Conservation (phyloP, 495 filamentous ascomycete species). For the Hypoxylon cercidicola region DNA sequence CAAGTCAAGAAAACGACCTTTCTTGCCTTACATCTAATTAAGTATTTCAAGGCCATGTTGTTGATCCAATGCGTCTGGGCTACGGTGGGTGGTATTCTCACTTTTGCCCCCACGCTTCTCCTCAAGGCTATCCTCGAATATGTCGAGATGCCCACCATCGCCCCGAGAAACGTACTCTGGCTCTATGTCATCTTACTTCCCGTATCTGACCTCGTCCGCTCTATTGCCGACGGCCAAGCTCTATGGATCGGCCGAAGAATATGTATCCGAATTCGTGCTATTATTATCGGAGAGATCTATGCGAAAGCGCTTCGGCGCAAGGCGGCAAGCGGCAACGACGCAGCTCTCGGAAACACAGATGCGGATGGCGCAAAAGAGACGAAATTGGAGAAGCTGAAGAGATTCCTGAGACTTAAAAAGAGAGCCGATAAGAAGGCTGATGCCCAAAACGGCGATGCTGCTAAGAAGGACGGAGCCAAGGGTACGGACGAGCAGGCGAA, state of each 20-base stretch:
- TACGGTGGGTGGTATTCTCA: constrained; percentile 77
- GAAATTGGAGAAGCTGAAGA: constrained; percentile 58
- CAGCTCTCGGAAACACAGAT: constrained; percentile 65
- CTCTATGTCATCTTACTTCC: constrained; percentile 93
- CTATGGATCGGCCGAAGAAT: constrained; percentile 94
- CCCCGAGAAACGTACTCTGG: constrained; percentile 92
- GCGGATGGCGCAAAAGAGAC: constrained; percentile 54
- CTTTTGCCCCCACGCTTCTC: constrained; percentile 90
- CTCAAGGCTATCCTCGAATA: constrained; percentile 93
- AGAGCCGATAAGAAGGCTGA: constrained; percentile 55
- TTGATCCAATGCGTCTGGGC: constrained; percentile 85
- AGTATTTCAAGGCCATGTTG: constrained; percentile 82
- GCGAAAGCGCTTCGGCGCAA: constrained; percentile 95
- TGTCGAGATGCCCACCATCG: constrained; percentile 81
- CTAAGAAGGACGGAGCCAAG: constrained; percentile 48
- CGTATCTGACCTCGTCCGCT: constrained; percentile 78
- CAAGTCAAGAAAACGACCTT: constrained; percentile 84
- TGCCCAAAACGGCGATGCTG: constrained; percentile 41
- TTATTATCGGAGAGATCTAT: constrained; percentile 98
- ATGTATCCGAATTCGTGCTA: constrained; percentile 89
- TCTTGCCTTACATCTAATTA: constrained; percentile 81
- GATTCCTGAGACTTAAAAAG: constrained; percentile 70
- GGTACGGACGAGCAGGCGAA: constrained; percentile 79
- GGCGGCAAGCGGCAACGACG: constrained; percentile 79
- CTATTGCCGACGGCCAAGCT: constrained; percentile 84